phyloP scores from a whole-genome alignment of 2,329 filamentous ascomycete genomes.

The Botrytis fabae region DNA sequence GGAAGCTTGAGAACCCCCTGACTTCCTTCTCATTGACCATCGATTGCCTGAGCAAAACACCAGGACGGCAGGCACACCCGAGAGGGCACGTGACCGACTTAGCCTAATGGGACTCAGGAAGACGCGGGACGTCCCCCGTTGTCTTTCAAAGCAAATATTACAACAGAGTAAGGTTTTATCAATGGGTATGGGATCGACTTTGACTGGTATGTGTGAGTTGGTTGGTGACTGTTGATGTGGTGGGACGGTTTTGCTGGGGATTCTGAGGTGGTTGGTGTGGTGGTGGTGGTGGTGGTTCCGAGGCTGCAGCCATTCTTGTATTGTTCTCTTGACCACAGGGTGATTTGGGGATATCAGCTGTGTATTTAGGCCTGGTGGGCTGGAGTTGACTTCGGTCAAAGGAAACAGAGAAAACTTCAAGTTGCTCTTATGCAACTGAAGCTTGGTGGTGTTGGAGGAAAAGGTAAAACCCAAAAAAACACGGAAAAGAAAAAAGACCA shows the following conservation, averaged over 20 bases:
- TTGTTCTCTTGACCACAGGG: background rate
- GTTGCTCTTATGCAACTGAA: background rate
- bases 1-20: conserved; percentile 1
- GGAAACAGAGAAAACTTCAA: background rate
- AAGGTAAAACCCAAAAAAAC: background rate
- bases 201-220: background rate
- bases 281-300: background rate
- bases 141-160: conserved; percentile 2
- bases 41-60: background rate
- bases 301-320: background rate
- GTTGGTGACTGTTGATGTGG: background rate
- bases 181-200: background rate
- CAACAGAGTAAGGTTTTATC: background rate
- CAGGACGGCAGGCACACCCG: background rate
- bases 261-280: background rate
- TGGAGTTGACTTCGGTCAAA: background rate
- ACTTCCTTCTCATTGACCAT: conserved; percentile 4
- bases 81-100: background rate
- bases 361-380: background rate
- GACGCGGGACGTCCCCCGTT: background rate
- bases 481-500: background rate
- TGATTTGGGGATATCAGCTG: background rate
- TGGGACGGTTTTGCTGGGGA: background rate
- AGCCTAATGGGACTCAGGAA: background rate
- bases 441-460: background rate